Conservation (phyloP, 2,329 filamentous ascomycete species). For the Fusarium chuoi region DNA sequence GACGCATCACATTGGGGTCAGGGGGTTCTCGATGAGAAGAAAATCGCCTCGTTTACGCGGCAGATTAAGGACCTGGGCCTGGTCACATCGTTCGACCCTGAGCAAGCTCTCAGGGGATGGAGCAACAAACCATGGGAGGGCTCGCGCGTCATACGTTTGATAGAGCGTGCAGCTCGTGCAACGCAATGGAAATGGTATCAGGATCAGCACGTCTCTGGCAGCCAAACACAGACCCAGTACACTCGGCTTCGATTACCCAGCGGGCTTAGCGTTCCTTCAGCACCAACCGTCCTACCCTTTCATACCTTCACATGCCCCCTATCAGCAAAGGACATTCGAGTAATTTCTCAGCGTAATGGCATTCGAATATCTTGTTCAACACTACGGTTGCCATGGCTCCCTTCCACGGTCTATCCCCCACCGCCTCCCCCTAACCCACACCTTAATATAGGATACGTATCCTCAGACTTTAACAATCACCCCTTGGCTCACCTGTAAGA, state of each 20-base stretch:
- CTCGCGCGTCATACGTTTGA: conserved; percentile 80
- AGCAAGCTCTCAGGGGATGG: conserved; percentile 66
- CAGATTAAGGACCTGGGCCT: conserved; percentile 57
- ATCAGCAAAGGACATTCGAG: conserved; percentile 88
- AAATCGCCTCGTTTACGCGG: conserved; percentile 61
- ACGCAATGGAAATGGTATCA: conserved; percentile 89
- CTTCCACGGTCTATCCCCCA: conserved; percentile 82
- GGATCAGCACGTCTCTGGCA: conserved; percentile 75
- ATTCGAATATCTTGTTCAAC: conserved; percentile 93
- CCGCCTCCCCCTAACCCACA: conserved; percentile 83
- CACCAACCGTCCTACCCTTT: conserved; percentile 94
- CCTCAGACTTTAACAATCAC: conserved; percentile 99
- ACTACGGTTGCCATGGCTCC: conserved; percentile 86
- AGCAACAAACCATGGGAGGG: conserved; percentile 86
- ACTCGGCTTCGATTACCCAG: conserved; percentile 77
- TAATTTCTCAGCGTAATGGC: conserved; percentile 95
- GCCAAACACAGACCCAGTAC: conserved; percentile 68
- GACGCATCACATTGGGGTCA: conserved; percentile 90
- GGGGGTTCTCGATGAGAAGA: conserved; percentile 70
- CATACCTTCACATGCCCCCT: conserved; percentile 97
- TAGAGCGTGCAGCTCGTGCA: conserved; percentile 84
- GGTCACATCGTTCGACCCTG: conserved; percentile 50
- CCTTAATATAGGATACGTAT: conserved; percentile 95
- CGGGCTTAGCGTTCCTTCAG: conserved; percentile 80
- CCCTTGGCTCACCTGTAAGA: conserved; percentile 86